Conservation (phyloP, 805 yeast genomes). For the Kodamaea restingae region DNA sequence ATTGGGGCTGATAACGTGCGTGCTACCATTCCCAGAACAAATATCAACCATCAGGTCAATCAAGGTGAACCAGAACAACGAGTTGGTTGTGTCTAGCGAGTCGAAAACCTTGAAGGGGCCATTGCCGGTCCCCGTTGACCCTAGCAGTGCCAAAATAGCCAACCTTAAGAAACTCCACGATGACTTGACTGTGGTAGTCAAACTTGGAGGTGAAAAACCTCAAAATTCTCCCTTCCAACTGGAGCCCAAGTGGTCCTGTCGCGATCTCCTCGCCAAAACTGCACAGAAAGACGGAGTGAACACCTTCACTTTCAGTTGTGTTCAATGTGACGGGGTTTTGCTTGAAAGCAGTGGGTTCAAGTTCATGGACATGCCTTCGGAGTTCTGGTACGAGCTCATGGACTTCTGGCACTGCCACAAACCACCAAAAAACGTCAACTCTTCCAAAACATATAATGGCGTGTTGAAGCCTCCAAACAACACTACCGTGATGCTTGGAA, state of each 20-base stretch:
- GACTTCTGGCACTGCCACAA: slow-evolving; percentile 98
- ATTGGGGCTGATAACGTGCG: slow-evolving; percentile 7
- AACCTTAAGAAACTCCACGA: slow-evolving; percentile 5
- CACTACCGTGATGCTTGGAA: slow-evolving; percentile 49
- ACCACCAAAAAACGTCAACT: slow-evolving; percentile 40
- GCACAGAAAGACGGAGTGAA: slow-evolving; percentile 17
- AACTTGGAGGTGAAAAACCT: not conserved
- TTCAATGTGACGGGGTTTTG: slow-evolving; percentile 23
- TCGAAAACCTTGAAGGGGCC: not conserved
- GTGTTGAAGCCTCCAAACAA: slow-evolving; percentile 40
- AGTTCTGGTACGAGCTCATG: slow-evolving; percentile 91
- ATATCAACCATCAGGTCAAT: slow-evolving; percentile 4
- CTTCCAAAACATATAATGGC: slow-evolving; percentile 29
- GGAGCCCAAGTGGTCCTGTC: slow-evolving; percentile 41
- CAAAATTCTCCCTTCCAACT: not conserved
- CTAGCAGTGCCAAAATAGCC: not conserved
- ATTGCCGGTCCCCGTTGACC: slow-evolving; percentile 2
- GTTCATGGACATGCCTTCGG: slow-evolving; percentile 77
- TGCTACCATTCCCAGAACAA: slow-evolving; percentile 2
- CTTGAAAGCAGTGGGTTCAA: slow-evolving; percentile 30
- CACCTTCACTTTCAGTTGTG: slow-evolving; percentile 30
- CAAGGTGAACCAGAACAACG: not conserved
- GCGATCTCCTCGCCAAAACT: slow-evolving; percentile 33
- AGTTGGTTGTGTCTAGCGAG: not conserved
- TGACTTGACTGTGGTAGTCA: slow-evolving; percentile 6